Conservation (phyloP, 176 grass and related monocot genomes). For the Tillandsia leiboldiana region DNA sequence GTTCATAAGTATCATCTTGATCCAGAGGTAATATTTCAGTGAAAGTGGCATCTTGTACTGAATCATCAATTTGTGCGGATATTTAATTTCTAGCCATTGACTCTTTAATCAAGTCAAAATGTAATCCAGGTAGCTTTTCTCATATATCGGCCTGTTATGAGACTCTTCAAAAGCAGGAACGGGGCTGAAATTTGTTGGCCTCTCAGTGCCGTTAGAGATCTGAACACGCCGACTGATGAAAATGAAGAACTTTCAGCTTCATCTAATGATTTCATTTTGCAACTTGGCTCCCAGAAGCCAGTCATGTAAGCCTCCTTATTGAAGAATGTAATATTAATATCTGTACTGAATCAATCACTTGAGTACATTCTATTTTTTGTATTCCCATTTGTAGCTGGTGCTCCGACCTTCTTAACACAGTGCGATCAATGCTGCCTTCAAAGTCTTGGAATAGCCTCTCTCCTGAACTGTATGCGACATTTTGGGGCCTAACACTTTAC, state of each 20-base stretch:
- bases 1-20: constrained; percentile 92
- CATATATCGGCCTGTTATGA: constrained; percentile 97
- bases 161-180: constrained; percentile 64
- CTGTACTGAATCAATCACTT: not conserved
- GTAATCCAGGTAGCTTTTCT: constrained; percentile 94
- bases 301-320: constrained; percentile 46
- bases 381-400: constrained; percentile 49
- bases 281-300: constrained; percentile 48
- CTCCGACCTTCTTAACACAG: constrained; percentile 72
- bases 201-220: constrained; percentile 19
- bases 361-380: constrained; percentile 7
- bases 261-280: constrained; percentile 63
- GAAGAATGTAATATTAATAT: constrained; percentile 3
- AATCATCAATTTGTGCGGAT: not conserved
- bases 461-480: constrained; percentile 84
- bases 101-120: not conserved
- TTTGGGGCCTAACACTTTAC: constrained; percentile 97
- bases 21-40: constrained; percentile 57
- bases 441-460: constrained; percentile 94
- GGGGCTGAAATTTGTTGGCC: constrained; percentile 74
- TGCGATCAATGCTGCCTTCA: constrained; percentile 59
- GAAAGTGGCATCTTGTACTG: not conserved
- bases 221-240: constrained; percentile 25
- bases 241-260: constrained; percentile 56
- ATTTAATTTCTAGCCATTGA: not conserved